Conservation (phyloP, 495 filamentous ascomycete genomes). For the Talaromyces thailandensis region DNA sequence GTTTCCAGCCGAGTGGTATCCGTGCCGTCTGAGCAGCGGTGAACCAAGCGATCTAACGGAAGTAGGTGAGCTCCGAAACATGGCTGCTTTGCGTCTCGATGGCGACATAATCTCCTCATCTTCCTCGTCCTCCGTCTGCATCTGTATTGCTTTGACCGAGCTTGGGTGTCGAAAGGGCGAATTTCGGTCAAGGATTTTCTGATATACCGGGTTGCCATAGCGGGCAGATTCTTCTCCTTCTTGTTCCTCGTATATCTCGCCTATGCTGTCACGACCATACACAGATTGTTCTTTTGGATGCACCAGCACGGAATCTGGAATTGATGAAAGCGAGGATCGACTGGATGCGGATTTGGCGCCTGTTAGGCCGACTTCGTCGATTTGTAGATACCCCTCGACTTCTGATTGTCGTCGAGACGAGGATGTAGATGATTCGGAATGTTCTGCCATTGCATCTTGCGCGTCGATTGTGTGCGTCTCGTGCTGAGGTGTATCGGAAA, state of each 20-base stretch:
- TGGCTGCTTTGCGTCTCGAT: constrained; percentile 15
- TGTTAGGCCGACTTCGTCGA: constrained; percentile 21
- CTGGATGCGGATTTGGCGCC: constrained; percentile 27
- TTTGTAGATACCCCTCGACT: constrained; percentile 18
- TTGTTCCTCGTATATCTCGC: constrained; percentile 5
- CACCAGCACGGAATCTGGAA: constrained; percentile 29
- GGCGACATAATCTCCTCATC: constrained; percentile 30
- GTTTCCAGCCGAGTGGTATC: constrained; percentile 38
- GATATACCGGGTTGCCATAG: constrained; percentile 12
- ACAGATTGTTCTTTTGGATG: constrained; percentile 16
- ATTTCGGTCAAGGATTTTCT: constrained; percentile 27
- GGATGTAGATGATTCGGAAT: constrained; percentile 28
- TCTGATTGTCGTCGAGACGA: constrained; percentile 28
- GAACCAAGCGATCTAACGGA: constrained; percentile 29
- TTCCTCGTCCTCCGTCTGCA: constrained; percentile 47
- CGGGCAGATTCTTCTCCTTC: constrained; percentile 11
- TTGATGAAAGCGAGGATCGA: constrained; percentile 34
- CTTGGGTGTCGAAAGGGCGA: constrained; percentile 61
- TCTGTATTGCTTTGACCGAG: constrained; percentile 69
- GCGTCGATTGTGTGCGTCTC: constrained; percentile 12
- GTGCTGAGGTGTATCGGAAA: constrained; percentile 9
- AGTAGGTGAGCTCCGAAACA: constrained; percentile 16
- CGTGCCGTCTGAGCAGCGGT: constrained; percentile 25
- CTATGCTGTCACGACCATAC: constrained; percentile 9
- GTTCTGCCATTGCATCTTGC: constrained; percentile 15